Conservation (phyloP, 2,329 filamentous ascomycete genomes). For the Fusarium sp. region DNA sequence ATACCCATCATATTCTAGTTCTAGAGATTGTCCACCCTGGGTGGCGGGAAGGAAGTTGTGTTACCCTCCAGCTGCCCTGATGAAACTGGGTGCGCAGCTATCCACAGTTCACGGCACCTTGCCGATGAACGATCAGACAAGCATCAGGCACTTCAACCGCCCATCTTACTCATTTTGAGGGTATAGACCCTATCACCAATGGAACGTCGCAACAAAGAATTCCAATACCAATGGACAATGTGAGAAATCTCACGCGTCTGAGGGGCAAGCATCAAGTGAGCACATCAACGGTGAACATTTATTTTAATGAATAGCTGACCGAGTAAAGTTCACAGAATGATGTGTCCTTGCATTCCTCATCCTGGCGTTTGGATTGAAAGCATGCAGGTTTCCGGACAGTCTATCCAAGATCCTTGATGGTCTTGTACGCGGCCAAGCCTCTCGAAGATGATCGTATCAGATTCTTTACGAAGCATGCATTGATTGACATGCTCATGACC, state of each 20-base stretch:
- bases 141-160: not conserved
- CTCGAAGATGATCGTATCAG: slow-evolving; percentile 6
- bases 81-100: slow-evolving; percentile 36
- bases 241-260: not conserved
- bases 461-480: slow-evolving; percentile 6
- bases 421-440: slow-evolving; percentile 5
- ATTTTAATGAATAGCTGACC: not conserved
- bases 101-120: slow-evolving; percentile 37
- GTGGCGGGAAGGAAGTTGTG: slow-evolving; percentile 31
- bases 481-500: not conserved
- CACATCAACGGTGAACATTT: not conserved
- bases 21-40: slow-evolving; percentile 7
- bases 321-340: slow-evolving; percentile 21
- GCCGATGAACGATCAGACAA: slow-evolving; percentile 11
- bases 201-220: slow-evolving; percentile 14
- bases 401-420: slow-evolving; percentile 20
- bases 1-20: not conserved
- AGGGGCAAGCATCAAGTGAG: not conserved
- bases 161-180: not conserved
- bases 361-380: slow-evolving; percentile 1
- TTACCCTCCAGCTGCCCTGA: slow-evolving; percentile 26
- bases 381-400: slow-evolving; percentile 31
- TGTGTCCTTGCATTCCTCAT: slow-evolving; percentile 3
- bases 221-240: not conserved
- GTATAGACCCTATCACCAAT: slow-evolving; percentile 1